A percentile compares a stretch with the other conserved stretches of the same genome.
Conservation (phyloP, 495 filamentous ascomycete genomes). For the Trypethelium eluteriae region DNA sequence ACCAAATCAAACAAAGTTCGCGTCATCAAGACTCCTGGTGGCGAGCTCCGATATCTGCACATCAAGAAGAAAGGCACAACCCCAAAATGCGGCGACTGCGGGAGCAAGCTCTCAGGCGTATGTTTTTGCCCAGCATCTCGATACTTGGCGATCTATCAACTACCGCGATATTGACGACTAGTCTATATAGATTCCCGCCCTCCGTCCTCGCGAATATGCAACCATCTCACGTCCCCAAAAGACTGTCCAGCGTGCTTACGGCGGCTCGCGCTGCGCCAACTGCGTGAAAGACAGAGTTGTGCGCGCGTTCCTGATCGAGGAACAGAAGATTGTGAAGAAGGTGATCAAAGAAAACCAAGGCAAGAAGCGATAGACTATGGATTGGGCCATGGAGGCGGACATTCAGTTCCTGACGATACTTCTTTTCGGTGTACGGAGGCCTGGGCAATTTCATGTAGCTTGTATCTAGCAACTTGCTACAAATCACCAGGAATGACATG, state of each 20-base stretch:
- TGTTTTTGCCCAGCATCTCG: constrained; percentile 39
- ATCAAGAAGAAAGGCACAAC: constrained; percentile 96
- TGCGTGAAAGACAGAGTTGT: constrained; percentile 97
- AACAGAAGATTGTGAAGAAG: constrained; percentile 99
- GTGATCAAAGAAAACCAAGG: constrained; percentile 89
- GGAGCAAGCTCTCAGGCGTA: constrained; percentile 89
- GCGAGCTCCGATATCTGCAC: constrained; percentile 88
- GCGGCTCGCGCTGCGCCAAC: constrained; percentile 94
- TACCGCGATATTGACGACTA: not conserved
- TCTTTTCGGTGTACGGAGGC: not conserved
- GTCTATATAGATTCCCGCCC: constrained; percentile 72
- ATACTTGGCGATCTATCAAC: not conserved
- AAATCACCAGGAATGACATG: constrained; percentile 3
- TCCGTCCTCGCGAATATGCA: constrained; percentile 94
- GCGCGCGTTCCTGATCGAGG: constrained; percentile 96
- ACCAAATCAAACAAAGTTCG: constrained; percentile 94
- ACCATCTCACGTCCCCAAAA: constrained; percentile 96
- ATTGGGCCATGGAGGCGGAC: not conserved
- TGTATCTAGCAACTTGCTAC: not conserved
- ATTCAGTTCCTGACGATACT: not conserved
- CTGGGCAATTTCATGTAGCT: not conserved
- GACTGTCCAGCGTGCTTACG: constrained; percentile 96
- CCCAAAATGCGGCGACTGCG: constrained; percentile 98
- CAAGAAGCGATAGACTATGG: constrained; percentile 59
- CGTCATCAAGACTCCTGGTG: constrained; percentile 92